Percentiles rank a stretch among this genome's conserved stretches.
Evolutionary conservation across 2,329 filamentous ascomycete genomes (phyloP).

Genomic region (Penicillium brasilianum): DNA sequence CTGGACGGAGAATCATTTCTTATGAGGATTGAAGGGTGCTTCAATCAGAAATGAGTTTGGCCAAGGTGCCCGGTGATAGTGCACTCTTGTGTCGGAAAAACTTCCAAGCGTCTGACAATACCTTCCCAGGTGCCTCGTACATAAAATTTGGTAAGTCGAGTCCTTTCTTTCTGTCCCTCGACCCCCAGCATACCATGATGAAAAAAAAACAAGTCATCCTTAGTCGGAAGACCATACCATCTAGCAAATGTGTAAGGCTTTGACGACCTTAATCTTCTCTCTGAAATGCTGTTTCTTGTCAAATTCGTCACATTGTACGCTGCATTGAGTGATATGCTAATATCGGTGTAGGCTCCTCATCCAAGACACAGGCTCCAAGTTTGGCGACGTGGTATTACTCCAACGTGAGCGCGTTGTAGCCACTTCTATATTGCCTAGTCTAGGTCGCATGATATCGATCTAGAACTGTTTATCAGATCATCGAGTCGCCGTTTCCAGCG

Average conservation of each 20-base stretch:
- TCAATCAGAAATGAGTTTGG: background rate
- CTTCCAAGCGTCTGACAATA: background rate
- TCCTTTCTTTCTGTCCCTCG: conserved; percentile 2
- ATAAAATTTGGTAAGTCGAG: background rate
- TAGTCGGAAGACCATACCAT: conserved; percentile 72
- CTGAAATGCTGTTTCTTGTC: conserved; percentile 37
- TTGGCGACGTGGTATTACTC: background rate
- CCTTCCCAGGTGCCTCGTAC: background rate
- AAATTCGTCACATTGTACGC: background rate
- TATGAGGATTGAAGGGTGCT: conserved; percentile 41
- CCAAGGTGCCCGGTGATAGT: background rate
- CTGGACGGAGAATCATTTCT: conserved; percentile 42
- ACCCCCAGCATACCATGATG: conserved; percentile 66
- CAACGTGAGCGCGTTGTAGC: background rate
- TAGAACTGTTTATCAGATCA: background rate
- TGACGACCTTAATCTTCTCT: conserved; percentile 55
- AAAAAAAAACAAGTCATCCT: conserved; percentile 93
- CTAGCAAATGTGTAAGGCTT: conserved; percentile 45
- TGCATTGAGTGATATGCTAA: background rate
- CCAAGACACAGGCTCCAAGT: background rate
- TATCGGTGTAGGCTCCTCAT: background rate
- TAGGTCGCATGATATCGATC: background rate
- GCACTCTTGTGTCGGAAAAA: background rate
- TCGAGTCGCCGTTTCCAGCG: background rate
- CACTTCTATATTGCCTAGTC: too few species aligned